Percentiles rank a stretch among this genome's conserved stretches.
phyloP scores from a whole-genome alignment of 345 rosid species.

The Turnera subulata region DNA sequence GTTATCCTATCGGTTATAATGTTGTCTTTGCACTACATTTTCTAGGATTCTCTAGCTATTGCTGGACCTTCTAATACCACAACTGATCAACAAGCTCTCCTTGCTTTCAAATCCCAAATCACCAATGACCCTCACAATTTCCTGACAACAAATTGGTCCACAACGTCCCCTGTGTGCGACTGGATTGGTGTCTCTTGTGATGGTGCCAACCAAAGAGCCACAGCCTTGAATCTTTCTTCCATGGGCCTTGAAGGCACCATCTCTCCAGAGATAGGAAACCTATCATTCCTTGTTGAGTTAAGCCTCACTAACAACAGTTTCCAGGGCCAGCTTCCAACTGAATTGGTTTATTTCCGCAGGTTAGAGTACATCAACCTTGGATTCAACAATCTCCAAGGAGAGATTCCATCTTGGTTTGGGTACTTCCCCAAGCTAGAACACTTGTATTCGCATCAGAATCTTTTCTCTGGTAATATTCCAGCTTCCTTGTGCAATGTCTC shows the following conservation, averaged over 20 bases:
- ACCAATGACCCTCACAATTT: neutral
- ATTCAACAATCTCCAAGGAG: conserved; percentile 4
- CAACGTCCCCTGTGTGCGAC: conserved; percentile 15
- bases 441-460: conserved; percentile 7
- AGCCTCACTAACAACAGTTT: conserved; percentile 7
- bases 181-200: conserved; percentile 28
- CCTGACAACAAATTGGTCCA: conserved; percentile 14
- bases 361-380: conserved; percentile 3
- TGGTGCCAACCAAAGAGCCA: conserved; percentile 8
- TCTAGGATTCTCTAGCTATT: neutral
- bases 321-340: conserved; percentile 3
- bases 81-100: conserved; percentile 17
- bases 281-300: conserved; percentile 10
- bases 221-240: conserved; percentile 13
- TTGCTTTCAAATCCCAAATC: conserved; percentile 13
- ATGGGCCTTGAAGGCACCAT: conserved; percentile 21
- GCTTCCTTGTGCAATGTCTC: conserved; percentile 1
- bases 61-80: neutral
- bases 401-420: conserved; percentile 16
- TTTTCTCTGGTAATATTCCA: conserved; percentile 17
- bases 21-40: neutral
- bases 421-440: conserved; percentile 2
- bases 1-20: neutral
- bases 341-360: conserved; percentile 7
- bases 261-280: conserved; percentile 19